Conservation (phyloP, 176 grass and related monocot genomes). For the Aegilops umbellulata region DNA sequence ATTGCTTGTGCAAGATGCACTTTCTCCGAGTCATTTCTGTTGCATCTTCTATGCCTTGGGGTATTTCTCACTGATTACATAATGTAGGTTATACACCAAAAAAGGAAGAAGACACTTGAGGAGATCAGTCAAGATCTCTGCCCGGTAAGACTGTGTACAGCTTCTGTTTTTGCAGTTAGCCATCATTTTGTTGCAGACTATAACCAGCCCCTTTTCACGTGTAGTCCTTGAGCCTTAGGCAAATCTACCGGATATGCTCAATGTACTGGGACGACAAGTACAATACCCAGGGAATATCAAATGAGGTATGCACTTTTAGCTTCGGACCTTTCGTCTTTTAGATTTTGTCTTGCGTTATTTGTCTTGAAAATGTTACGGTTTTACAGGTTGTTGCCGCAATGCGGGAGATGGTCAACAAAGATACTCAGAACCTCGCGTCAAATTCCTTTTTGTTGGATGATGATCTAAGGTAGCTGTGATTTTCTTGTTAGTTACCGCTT, state of each 20-base stretch:
- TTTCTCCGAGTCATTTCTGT: not conserved
- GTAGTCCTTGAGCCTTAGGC: conserved; percentile 84
- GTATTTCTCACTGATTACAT: conserved; percentile 27
- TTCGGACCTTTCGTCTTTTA: not conserved
- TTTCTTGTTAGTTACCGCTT: conserved; percentile 3
- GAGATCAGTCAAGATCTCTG: conserved; percentile 96
- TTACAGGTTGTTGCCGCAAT: conserved; percentile 82
- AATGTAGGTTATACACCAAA: conserved; percentile 94
- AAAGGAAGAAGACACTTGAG: conserved; percentile 83
- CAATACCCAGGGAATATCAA: conserved; percentile 74
- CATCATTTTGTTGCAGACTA: conserved; percentile 4
- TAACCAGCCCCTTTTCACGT: conserved; percentile 19
- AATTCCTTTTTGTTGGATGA: conserved; percentile 99
- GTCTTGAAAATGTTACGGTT: not conserved
- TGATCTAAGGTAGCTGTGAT: conserved; percentile 58
- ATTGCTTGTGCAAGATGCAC: not conserved
- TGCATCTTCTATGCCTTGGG: conserved; percentile 12
- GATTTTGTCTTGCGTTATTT: conserved; percentile 16
- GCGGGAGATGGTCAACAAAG: conserved; percentile 90
- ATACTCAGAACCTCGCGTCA: conserved; percentile 73
- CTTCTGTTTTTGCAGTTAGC: not conserved
- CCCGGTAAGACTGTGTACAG: conserved; percentile 54
- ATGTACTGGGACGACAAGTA: conserved; percentile 99
- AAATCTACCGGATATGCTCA: conserved; percentile 99
- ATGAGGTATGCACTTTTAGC: conserved; percentile 45